A percentile compares a stretch with the other conserved stretches of the same genome.
phyloP scores from a whole-genome alignment of 2,329 filamentous ascomycete genomes.

The Ilyonectria sp. region DNA sequence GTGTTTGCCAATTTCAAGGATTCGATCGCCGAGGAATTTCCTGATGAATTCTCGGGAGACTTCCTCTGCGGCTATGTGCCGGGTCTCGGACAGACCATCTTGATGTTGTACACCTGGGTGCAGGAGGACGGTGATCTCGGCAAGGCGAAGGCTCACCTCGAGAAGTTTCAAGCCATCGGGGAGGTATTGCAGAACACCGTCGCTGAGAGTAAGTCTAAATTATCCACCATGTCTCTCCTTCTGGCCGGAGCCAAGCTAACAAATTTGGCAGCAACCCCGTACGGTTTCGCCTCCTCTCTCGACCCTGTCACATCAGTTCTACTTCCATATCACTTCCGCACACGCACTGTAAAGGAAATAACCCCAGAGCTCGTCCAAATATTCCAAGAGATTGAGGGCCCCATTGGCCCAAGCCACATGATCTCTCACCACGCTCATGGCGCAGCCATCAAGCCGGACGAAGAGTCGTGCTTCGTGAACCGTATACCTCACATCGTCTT shows the following conservation, averaged over 20 bases:
- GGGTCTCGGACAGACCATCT: constrained; percentile 10
- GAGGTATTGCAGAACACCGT: constrained; percentile 4
- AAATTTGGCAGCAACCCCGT: constrained; percentile 1
- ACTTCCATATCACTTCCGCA: constrained; percentile 12
- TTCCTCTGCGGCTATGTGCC: constrained; percentile 15
- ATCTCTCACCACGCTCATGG: constrained; percentile 21
- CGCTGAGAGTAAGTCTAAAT: neutral
- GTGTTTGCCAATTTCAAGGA: constrained; percentile 18
- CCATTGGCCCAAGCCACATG: constrained; percentile 16
- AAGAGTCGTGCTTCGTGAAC: constrained; percentile 6
- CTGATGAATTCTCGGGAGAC: constrained; percentile 17
- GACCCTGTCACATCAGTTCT: constrained; percentile 8
- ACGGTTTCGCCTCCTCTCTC: neutral
- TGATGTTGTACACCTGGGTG: constrained; percentile 18
- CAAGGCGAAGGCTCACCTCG: constrained; percentile 12
- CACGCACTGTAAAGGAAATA: neutral
- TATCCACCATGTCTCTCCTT: neutral
- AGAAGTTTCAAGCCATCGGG: constrained; percentile 14
- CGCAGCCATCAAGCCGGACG: constrained; percentile 3
- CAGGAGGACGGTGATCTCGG: constrained; percentile 11
- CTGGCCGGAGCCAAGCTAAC: neutral
- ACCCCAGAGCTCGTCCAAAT: constrained; percentile 8
- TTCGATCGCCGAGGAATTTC: constrained; percentile 7
- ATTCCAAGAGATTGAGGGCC: constrained; percentile 6
- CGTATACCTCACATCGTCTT: constrained; percentile 12